phyloP scores from a whole-genome alignment of 305 asterid species.

The Nicotiana rustica region DNA sequence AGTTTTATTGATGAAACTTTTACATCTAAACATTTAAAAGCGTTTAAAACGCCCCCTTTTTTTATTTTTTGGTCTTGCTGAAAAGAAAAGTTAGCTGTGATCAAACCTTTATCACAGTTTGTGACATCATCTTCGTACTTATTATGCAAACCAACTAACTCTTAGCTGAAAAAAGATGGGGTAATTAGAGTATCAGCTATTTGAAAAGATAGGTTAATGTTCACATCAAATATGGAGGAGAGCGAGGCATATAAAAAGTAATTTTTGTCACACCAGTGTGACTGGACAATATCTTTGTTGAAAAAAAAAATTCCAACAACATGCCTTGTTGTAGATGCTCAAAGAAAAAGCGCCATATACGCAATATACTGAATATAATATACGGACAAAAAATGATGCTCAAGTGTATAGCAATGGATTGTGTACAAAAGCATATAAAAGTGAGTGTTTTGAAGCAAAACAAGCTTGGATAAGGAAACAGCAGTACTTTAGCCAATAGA shows the following conservation, averaged over 20 bases:
- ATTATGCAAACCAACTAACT: slow-evolving; percentile 23
- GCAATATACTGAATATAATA: slow-evolving; percentile 25
- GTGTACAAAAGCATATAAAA: slow-evolving; percentile 15
- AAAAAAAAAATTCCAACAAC: slow-evolving; percentile 8
- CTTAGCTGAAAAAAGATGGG: slow-evolving; percentile 22
- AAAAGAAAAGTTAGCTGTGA: slow-evolving; percentile 11
- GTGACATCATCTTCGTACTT: slow-evolving; percentile 1
- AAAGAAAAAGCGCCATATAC: not conserved
- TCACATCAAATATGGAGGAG: not conserved
- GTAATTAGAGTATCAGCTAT: slow-evolving; percentile 16
- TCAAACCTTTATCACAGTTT: slow-evolving; percentile 3
- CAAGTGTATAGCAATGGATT: not conserved
- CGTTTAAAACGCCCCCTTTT: not conserved
- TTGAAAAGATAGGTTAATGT: slow-evolving; percentile 14
- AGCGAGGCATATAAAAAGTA: not conserved
- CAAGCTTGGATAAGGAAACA: not conserved
- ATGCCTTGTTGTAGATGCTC: not conserved
- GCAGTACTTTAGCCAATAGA: not conserved
- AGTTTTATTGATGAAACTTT: not conserved
- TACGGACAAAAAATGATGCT: slow-evolving; percentile 14
- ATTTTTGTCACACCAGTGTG: not conserved
- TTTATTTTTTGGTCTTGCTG: not conserved
- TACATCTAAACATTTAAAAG: not conserved
- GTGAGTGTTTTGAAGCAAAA: slow-evolving; percentile 24
- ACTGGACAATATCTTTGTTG: not conserved